Base-by-base conservation (phyloP, 2,329 filamentous ascomycete genomes). In the Helminthosporium solani region DNA sequence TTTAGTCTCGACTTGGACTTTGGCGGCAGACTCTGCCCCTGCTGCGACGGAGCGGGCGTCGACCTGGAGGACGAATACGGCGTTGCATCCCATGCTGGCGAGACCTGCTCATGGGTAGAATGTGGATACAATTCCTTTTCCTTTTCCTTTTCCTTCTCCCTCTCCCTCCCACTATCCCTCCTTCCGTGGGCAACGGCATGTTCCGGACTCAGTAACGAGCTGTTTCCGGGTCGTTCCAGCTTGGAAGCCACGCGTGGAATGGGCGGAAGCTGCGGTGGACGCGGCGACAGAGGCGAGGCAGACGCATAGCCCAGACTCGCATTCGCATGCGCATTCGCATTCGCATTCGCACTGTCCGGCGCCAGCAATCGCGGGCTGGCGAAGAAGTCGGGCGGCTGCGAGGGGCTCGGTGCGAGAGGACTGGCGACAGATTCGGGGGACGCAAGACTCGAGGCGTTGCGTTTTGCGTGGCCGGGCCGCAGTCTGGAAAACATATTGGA, bases 1-100 rank as follows among this genome's bases (percentile, higher is more conserved):
- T 79, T 80, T 34, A 80, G 65, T 61, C 76, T 75, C 33, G 77
- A 75, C 58, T 78, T 81, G 23, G 70, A 70, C 55, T 70, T 71
- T 35, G 48, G 47, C 18, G 61, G 50, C 3, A 58, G 53, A 9
- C 49, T 33, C 70, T 65, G 30, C 60, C 60, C 20, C 63, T 52
- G 16, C 67, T 62, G 40, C 56, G 61, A 21, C 64, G 52, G 35
- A 69, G 52, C 5, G 66, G 66, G 58, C 47, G 66, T 63, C 3
- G 67, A 70, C 40, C 54, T 61, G 23, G 66, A 68, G 7, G 63
- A 49, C 7, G 47, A 48, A 14, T 44, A 27, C 8, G 50, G 41
- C 36, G 61, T 58, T 27, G 55, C 48, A 36, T 58, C 60, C 23
- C 59, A 58, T 33, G 54, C 51, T 16, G 60, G 58, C 14, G 61